Evolutionary conservation across 1,139 yeast species (phyloP).

Genomic region (Schwanniomyces etchellsii): DNA sequence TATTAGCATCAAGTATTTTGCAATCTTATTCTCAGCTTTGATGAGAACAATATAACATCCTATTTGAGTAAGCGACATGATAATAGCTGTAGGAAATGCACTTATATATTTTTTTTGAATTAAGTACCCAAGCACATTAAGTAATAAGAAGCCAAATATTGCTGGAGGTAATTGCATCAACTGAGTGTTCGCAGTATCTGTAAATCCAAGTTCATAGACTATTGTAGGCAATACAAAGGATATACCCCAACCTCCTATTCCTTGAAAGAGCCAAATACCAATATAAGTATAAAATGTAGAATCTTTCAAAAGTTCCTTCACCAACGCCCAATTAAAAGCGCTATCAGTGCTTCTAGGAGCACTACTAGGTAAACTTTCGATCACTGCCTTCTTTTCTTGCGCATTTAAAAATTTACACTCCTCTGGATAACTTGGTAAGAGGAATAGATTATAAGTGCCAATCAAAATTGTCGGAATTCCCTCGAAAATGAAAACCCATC

Average conservation of each 20-base stretch:
- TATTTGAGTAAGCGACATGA: slow-evolving; percentile 9
- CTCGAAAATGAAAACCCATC: slow-evolving; percentile 13
- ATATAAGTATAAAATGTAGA: slow-evolving; percentile 13
- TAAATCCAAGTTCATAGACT: slow-evolving; percentile 16
- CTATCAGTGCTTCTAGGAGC: slow-evolving; percentile 9
- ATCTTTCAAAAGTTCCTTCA: slow-evolving; percentile 9
- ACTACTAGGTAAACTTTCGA: slow-evolving; percentile 12
- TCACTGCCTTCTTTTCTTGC: slow-evolving; percentile 8
- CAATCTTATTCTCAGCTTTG: slow-evolving; percentile 6
- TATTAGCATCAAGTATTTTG: slow-evolving; percentile 11
- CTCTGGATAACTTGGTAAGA: slow-evolving; percentile 11
- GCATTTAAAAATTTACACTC: slow-evolving; percentile 9
- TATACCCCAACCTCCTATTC: slow-evolving; percentile 21
- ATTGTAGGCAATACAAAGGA: slow-evolving; percentile 19
- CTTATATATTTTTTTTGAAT: slow-evolving; percentile 7
- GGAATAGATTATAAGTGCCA: slow-evolving; percentile 5
- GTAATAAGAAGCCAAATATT: slow-evolving; percentile 9
- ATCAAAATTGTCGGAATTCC: slow-evolving; percentile 10
- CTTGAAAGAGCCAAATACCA: slow-evolving; percentile 16
- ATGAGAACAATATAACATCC: slow-evolving; percentile 10
- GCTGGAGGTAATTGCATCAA: slow-evolving; percentile 14
- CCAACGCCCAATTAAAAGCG: slow-evolving; percentile 8
- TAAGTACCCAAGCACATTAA: slow-evolving; percentile 9
- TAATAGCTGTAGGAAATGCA: slow-evolving; percentile 11
- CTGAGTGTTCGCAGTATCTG: slow-evolving; percentile 15